Evolutionary conservation across 1,284 basidiomycete species (phyloP).

Genomic region (Schizophyllum amplum): DNA sequence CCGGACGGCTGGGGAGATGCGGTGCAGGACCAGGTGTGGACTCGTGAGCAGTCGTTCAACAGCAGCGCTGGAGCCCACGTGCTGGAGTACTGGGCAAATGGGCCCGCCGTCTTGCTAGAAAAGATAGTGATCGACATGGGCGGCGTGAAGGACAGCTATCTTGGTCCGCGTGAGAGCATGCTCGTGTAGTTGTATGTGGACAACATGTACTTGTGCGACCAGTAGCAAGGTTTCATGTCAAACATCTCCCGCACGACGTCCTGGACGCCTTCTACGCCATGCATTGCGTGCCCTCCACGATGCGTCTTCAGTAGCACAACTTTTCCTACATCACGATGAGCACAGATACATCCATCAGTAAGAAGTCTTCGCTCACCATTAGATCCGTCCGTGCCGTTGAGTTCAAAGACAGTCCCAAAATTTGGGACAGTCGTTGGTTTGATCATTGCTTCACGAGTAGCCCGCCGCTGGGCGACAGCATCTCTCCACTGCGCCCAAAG

Average conservation of each 20-base stretch:
- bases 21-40: slow-evolving; percentile 20
- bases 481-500: too few species aligned
- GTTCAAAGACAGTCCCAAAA: too few species aligned
- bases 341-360: too few species aligned
- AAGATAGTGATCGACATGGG: slow-evolving; percentile 61
- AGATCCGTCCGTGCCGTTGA: too few species aligned
- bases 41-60: slow-evolving; percentile 20
- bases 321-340: too few species aligned
- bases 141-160: slow-evolving; percentile 44
- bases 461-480: too few species aligned
- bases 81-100: slow-evolving; percentile 36
- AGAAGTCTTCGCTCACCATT: too few species aligned
- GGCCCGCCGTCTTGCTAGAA: slow-evolving; percentile 52
- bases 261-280: neutral
- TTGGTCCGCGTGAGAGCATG: slow-evolving; percentile 52
- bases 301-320: too few species aligned
- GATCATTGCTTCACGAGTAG: too few species aligned
- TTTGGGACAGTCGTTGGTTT: too few species aligned
- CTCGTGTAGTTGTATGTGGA: neutral
- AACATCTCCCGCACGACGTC: too few species aligned
- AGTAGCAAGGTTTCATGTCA: neutral
- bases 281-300: neutral
- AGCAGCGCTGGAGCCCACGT: slow-evolving; percentile 45
- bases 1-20: slow-evolving; percentile 42
- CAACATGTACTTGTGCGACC: neutral